Conservation (phyloP, 116 monocot species). For the Papilionanthe hybrid region DNA sequence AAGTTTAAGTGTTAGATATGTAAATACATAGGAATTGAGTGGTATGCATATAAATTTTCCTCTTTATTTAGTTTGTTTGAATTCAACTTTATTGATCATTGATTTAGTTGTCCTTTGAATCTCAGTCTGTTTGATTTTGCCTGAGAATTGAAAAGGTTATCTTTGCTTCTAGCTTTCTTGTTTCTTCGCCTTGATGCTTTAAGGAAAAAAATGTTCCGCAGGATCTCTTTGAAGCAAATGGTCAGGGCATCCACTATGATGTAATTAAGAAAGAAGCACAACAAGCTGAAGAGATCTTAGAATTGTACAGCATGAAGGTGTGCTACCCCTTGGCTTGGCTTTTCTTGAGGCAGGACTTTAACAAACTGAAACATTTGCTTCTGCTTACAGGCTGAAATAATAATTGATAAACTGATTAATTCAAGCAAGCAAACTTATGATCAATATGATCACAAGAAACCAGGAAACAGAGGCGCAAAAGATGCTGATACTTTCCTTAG, state of each 20-base stretch:
- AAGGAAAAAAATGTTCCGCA: slow-evolving; percentile 11
- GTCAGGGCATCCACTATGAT: slow-evolving; percentile 53
- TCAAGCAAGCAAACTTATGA: slow-evolving; percentile 42
- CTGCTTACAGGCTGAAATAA: slow-evolving; percentile 40
- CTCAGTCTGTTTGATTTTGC: not conserved
- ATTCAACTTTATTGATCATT: not conserved
- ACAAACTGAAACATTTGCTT: not conserved
- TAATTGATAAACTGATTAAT: slow-evolving; percentile 59
- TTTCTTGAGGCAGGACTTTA: not conserved
- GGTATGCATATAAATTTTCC: too few relatives aligned
- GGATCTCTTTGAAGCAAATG: slow-evolving; percentile 74
- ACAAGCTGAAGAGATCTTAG: slow-evolving; percentile 48
- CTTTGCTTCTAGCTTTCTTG: not conserved
- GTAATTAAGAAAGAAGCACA: slow-evolving; percentile 52
- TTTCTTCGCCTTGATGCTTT: not conserved
- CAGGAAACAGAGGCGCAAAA: slow-evolving; percentile 28
- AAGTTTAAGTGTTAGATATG: too few relatives aligned
- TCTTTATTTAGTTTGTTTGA: not conserved
- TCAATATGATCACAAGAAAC: slow-evolving; percentile 13
- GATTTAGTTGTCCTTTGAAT: not conserved
- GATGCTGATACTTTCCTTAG: slow-evolving; percentile 57
- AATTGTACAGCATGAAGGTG: slow-evolving; percentile 62
- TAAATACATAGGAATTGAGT: too few relatives aligned
- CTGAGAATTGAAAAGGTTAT: not conserved
- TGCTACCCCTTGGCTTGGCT: slow-evolving; percentile 5